phyloP scores from a whole-genome alignment of 441 rosid genomes.

The Populus tomentosa region DNA sequence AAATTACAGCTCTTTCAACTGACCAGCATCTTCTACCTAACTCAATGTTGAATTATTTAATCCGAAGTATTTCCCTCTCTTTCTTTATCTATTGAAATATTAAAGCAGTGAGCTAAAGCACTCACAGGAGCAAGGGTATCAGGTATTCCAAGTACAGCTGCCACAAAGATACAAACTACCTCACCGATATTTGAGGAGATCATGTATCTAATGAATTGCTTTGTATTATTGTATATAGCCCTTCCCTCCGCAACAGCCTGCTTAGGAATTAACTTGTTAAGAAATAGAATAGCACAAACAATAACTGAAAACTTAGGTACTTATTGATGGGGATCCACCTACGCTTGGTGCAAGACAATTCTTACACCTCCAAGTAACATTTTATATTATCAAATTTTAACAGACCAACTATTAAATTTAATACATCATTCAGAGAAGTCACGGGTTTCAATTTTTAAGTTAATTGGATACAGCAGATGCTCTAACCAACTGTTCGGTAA shows the following conservation, averaged over 20 bases:
- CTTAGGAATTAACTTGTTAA: conserved; percentile 15
- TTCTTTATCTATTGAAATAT: background rate
- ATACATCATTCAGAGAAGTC: no score
- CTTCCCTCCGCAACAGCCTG: conserved; percentile 99
- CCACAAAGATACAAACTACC: conserved; percentile 99
- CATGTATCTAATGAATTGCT: conserved; percentile 99
- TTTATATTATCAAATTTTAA: background rate
- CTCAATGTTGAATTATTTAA: no score
- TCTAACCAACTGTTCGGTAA: background rate
- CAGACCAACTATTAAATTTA: background rate
- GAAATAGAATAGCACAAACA: conserved; percentile 1
- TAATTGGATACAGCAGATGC: background rate
- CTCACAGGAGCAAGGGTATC: conserved; percentile 99
- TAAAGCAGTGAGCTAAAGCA: conserved; percentile 23
- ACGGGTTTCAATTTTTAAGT: background rate
- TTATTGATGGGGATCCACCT: background rate
- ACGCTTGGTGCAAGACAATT: background rate
- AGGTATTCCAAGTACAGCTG: conserved; percentile 97
- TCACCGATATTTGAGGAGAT: conserved; percentile 99
- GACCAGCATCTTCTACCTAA: background rate
- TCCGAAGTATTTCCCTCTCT: background rate
- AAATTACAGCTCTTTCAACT: conserved; percentile 2
- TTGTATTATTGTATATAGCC: conserved; percentile 97
- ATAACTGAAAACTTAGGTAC: background rate
- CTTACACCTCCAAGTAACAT: background rate